Evolutionary conservation across 768 basidiomycete genomes (phyloP).

Genomic region (Dioszegia hungarica): DNA sequence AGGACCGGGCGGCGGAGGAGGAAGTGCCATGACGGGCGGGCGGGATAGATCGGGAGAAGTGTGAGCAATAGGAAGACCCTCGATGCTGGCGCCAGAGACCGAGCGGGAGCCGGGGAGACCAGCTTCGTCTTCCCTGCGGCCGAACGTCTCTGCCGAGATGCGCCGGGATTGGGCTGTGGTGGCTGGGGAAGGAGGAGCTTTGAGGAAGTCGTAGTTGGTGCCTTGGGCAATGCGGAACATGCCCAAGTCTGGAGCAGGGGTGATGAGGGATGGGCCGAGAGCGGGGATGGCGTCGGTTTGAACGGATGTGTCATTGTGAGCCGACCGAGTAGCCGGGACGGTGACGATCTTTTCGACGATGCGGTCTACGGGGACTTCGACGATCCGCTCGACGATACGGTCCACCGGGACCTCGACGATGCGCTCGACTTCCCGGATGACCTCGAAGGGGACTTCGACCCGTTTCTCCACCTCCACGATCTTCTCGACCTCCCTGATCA

Average conservation of each 20-base stretch:
- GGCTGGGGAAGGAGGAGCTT: constrained; percentile 37
- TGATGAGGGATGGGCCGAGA: constrained; percentile 4
- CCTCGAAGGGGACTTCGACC: constrained; percentile 24
- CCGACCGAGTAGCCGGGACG: constrained; percentile 24
- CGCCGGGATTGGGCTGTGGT: constrained; percentile 13
- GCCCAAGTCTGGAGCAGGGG: constrained; percentile 30
- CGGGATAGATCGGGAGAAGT: constrained; percentile 21
- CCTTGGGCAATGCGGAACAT: constrained; percentile 40
- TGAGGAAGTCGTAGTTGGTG: constrained; percentile 48
- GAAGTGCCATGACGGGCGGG: constrained; percentile 47
- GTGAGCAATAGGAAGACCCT: constrained; percentile 27
- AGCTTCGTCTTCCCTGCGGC: not conserved
- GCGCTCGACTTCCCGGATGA: constrained; percentile 26
- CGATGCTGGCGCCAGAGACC: constrained; percentile 11
- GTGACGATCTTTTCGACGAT: constrained; percentile 34
- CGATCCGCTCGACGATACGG: constrained; percentile 34
- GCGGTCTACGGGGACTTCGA: constrained; percentile 30
- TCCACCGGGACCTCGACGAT: constrained; percentile 36
- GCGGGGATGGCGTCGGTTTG: constrained; percentile 27
- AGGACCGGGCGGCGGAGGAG: constrained; percentile 47
- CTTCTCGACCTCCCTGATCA: constrained; percentile 39
- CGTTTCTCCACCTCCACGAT: constrained; percentile 41
- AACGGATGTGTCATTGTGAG: not conserved
- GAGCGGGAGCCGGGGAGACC: constrained; percentile 13
- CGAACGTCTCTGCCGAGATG: constrained; percentile 19